Conservation (phyloP, 2,329 filamentous ascomycete genomes). For the Neonectria sp. region DNA sequence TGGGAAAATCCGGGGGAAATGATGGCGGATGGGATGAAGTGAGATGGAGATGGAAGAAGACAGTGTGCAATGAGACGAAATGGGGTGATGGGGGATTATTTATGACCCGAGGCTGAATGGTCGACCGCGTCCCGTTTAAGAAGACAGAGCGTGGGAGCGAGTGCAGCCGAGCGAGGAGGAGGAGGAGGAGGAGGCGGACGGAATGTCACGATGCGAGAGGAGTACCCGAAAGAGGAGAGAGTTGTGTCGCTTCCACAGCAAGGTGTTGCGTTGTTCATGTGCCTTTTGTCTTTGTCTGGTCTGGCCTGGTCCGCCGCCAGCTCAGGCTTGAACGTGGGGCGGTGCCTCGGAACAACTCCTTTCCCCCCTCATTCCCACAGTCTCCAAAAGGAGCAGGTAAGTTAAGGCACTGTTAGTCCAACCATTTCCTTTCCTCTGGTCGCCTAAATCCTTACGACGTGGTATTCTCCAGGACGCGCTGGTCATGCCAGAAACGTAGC, state of each 20-base stretch:
- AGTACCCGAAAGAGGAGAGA: slow-evolving; percentile 1
- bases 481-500: neutral
- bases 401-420: neutral
- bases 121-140: neutral
- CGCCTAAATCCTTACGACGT: neutral
- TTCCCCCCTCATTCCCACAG: slow-evolving; percentile 10
- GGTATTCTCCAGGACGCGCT: neutral
- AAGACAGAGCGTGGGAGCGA: neutral
- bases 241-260: neutral
- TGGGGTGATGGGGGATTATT: slow-evolving; percentile 20
- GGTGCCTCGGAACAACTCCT: slow-evolving; percentile 26
- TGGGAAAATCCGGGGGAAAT: slow-evolving; percentile 10
- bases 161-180: neutral
- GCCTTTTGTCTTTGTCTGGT: slow-evolving; percentile 38
- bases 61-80: slow-evolving; percentile 7
- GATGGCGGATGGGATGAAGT: slow-evolving; percentile 10
- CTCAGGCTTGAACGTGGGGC: slow-evolving; percentile 23
- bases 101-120: slow-evolving; percentile 14
- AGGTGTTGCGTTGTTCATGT: slow-evolving; percentile 41
- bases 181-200: neutral
- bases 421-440: neutral
- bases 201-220: neutral
- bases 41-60: neutral
- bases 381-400: slow-evolving; percentile 2
- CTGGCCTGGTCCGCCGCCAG: neutral